Conservation (phyloP, 441 rosid genomes). For the Brassica hybrid region DNA sequence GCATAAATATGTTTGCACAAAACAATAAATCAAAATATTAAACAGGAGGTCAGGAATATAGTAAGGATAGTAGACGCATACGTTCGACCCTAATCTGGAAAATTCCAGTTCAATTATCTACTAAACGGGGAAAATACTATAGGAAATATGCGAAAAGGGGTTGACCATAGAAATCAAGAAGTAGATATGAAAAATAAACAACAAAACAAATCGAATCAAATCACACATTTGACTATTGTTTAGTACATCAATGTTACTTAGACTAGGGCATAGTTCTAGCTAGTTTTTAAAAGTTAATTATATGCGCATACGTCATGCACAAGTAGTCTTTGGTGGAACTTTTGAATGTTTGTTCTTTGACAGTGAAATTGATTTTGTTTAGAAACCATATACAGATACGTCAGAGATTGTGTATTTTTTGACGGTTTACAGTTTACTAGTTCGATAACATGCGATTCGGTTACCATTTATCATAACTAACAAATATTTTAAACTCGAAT, state of each 20-base stretch:
- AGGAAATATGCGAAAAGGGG: conserved; percentile 25
- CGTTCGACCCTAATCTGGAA: conserved; percentile 35
- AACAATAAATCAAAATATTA: conserved; percentile 15
- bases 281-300: conserved; percentile 10
- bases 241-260: too few relatives aligned
- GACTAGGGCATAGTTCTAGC: too few relatives aligned
- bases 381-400: neutral
- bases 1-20: conserved; percentile 58
- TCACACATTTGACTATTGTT: too few relatives aligned
- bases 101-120: conserved; percentile 1
- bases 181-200: too few relatives aligned
- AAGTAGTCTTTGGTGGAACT: conserved; percentile 15
- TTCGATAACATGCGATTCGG: too few relatives aligned
- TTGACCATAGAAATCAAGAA: conserved; percentile 18
- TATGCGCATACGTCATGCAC: conserved; percentile 33
- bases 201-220: too few relatives aligned
- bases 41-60: conserved; percentile 32
- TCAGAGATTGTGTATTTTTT: conserved; percentile 2
- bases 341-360: conserved; percentile 5
- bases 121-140: conserved; percentile 6
- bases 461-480: too few relatives aligned
- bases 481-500: too few relatives aligned
- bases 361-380: conserved; percentile 12
- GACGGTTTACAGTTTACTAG: neutral
- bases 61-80: conserved; percentile 25